A percentile compares a stretch with the other conserved stretches of the same genome.
Conservation (phyloP, 2,329 filamentous ascomycete genomes). For the Xylariaceae sp. region DNA sequence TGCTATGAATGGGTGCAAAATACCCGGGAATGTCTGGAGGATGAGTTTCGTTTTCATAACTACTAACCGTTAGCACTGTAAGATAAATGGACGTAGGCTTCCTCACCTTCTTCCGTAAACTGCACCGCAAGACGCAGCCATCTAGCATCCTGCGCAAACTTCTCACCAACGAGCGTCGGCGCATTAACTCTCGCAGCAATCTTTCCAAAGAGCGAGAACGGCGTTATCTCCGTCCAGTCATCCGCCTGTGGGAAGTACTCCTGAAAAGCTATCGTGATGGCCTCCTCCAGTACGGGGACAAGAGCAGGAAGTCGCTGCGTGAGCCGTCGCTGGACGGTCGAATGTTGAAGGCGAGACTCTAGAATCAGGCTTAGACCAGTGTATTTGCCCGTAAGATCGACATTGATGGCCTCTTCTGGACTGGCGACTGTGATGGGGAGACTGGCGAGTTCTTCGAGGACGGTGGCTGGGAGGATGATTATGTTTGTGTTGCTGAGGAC, state of each 20-base stretch:
- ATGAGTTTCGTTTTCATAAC: constrained; percentile 11
- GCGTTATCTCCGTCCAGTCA: constrained; percentile 8
- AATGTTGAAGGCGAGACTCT: constrained; percentile 13
- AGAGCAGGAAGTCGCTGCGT: constrained; percentile 11
- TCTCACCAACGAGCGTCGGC: constrained; percentile 6
- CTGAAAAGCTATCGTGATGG: not conserved
- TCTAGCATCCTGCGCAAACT: constrained; percentile 1
- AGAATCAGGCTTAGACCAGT: constrained; percentile 14
- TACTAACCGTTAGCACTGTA: not conserved
- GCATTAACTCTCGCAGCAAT: constrained; percentile 6
- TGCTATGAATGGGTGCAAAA: constrained; percentile 8
- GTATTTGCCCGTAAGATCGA: constrained; percentile 15
- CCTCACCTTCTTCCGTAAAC: constrained; percentile 12
- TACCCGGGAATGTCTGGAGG: constrained; percentile 8
- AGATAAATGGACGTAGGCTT: not conserved
- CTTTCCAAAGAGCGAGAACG: constrained; percentile 1
- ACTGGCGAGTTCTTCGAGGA: constrained; percentile 10
- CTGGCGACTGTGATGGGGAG: constrained; percentile 12
- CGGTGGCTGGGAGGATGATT: constrained; percentile 5
- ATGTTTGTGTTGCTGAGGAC: constrained; percentile 8
- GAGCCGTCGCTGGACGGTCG: constrained; percentile 18
- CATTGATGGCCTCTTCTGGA: constrained; percentile 7
- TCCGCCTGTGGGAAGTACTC: constrained; percentile 3
- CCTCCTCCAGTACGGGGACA: constrained; percentile 9
- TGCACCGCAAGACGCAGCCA: constrained; percentile 8